Base-by-base conservation (phyloP, 140 eudicot species). In the Cichorium intybus region DNA sequence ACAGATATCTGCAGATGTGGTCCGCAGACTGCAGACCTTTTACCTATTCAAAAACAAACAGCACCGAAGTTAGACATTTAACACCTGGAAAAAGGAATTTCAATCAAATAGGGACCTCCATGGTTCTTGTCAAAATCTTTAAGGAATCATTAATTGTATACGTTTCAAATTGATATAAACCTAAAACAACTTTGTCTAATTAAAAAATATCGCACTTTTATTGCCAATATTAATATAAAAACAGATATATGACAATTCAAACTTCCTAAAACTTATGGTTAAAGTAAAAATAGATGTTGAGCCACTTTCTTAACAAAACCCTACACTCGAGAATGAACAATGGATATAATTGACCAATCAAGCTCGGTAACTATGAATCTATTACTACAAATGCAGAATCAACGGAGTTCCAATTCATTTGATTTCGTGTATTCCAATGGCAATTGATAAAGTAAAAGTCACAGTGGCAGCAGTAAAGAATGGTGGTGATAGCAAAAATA, bases 261-360 rank as follows among this genome's bases (percentile, higher is more conserved):
- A 10, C 35, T 64, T 18, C 33, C 21, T n/a, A 10, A 64, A 47
- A 23, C 26, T 0, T 15, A 45, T 24, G 35, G 23, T 41, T 11
- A 58, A 33, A 18, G 27, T 26, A 0, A 29, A 28, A 56, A 26
- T 23, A 17, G 1, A 49, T n/a, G 29, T 7, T 17, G 59, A 29
- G 6, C 7, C 34, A 63, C 11, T 21, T 27, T 46, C 20, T 27
- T 47, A 62, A 62, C 26, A 27, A 27, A 64, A 48, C 57, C 70
- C 47, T 47, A 47, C 18, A 28, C 33, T 28, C n/a, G n/a, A n/a
- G n/a, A 9, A 57, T 59, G 58, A 18, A 2, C 7, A 18, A 28
- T 3, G 15, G 10, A 64, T 26, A 17, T 1, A 63, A 48, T 20
- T 4, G 50, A 21, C n/a, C n/a, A n/a, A n/a, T n/a, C n/a, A n/a